Evolutionary conservation across 352 stramenopile genomes (phyloP), one percentile per base, ranked within the genome.

Genomic region (Pythium folliculosum): DNA sequence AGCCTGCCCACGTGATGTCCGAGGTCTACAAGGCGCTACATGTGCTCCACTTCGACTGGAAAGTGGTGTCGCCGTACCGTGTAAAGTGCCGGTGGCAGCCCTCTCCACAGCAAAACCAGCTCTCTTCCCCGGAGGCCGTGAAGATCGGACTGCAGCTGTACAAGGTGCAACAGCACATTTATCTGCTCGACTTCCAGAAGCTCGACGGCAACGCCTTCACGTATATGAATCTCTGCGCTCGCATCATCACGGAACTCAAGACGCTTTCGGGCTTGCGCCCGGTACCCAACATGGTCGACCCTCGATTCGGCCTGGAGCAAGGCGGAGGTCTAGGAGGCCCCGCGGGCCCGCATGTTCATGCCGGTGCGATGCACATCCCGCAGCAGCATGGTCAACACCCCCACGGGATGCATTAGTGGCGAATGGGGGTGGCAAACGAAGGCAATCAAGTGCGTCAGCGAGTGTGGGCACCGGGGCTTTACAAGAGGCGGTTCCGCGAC

Each of bases 191-290:
- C 77, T 99, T 99, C 73, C 97, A 99, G 69, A 87, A 89, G 38
- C 76, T 96, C 48, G 90, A 97, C 52, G 97, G 98, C 35, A 98
- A 99, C 79, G 95, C 94, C 54, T 99, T 99, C 78, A 99, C 93
- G 43, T 99, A 99, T 81, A 99, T 99, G 97, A 99, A 97, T 63
- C 80, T 99, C 12, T 99, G 97, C 77, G 97, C 96, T 27, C 97
- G 97, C 51, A 99, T 99, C 71, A 99, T 99, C 73, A 99, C 97
- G 32, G 96, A 99, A 77, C 86, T 99, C 37, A 99, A 99, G 85
- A 98, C 94, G 21, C 83, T 99, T 13, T 92, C 83, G 7, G 85
- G 84, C 21, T 83, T 89, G 48, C 82, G 86, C 48, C 81, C 86
- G 35, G 67, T 87, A 5, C 72, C 77, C 0, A 83, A 61, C 65